Base-by-base conservation (phyloP, 2,329 filamentous ascomycete genomes). In the Hirsutella thompsonii region DNA sequence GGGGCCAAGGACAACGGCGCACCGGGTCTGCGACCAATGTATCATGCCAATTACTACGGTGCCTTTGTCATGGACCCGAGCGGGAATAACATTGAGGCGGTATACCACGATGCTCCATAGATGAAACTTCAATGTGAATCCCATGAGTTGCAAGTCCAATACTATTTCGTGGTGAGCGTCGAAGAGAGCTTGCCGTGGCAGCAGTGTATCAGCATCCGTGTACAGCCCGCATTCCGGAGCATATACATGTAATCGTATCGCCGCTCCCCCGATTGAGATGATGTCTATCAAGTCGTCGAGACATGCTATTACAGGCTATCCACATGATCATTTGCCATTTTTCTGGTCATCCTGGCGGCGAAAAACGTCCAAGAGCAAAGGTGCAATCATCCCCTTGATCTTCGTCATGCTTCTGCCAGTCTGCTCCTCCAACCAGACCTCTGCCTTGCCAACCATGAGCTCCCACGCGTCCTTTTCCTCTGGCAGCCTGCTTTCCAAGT, bases 401-500 rank as follows among this genome's bases (percentile, higher is more conserved):
- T 41, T 46, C 14, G 46, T 30, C 19, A 44, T 34, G 1, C 26
- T 35, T 5, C 41, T 43, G 0, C 47, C 50, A 9, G 51, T 40
- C 5, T 46, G 46, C 2, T 43, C 43, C 32, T 46, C 41, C 28
- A 79, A 40, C 72, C 74, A 81, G 0, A 37, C 51, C 50, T 59
- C 63, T 0, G 73, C 77, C 63, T 81, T 82, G 9, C 71, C 69
- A 14, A 70, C 74, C 32, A 83, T 58, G 63, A 83, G 62, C 46
- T 79, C 77, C 79, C 79, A 84, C 6, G 67, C 65, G 2, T 76
- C 78, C 52, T 62, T 59, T 39, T 73, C 62, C 0, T 46, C 57
- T 0, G 29, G 48, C 43, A 74, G 49, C 41, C 61, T 67, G 33
- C 39, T 54, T 50, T 73, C 66, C 45, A 83, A 46, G 34, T 47